These are phyloP conservation scores for Raffaelea albimanens DNA, from an alignment of 2,329 filamentous ascomycete genomes.

Conservation along the genomic window DNA sequence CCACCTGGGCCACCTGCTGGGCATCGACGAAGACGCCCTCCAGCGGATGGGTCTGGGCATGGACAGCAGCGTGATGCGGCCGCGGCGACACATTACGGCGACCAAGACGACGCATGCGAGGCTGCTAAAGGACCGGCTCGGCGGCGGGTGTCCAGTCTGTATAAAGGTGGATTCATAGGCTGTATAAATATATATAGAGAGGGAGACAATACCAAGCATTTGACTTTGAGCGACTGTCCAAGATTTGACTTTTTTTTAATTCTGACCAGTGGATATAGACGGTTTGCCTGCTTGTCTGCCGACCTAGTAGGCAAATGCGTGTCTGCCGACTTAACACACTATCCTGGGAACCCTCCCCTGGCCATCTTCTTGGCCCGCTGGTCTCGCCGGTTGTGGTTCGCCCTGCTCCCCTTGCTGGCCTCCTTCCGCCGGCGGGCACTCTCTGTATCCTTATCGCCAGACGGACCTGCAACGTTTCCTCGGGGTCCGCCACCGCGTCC, in stretches of 20 bases:
- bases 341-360: conserved; percentile 33
- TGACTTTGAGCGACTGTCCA: too few relatives aligned
- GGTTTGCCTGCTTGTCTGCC: too few relatives aligned
- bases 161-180: not conserved
- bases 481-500: conserved; percentile 40
- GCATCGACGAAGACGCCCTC: conserved; percentile 33
- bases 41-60: conserved; percentile 8
- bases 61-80: conserved; percentile 27
- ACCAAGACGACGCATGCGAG: conserved; percentile 83
- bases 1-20: conserved; percentile 63
- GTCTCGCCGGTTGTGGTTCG: conserved; percentile 80
- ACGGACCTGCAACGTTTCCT: conserved; percentile 53
- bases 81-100: conserved; percentile 55
- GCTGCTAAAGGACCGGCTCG: conserved; percentile 61
- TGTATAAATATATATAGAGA: not conserved
- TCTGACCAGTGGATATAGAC: too few relatives aligned
- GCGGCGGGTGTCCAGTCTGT: conserved; percentile 56
- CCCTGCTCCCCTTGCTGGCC: conserved; percentile 68
- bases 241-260: too few relatives aligned
- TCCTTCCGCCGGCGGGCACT: conserved; percentile 67
- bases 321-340: too few relatives aligned
- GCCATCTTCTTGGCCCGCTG: conserved; percentile 57
- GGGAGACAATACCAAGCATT: too few relatives aligned
- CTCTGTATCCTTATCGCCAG: conserved; percentile 63
- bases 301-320: too few relatives aligned